Evolutionary conservation across 2,329 filamentous ascomycete genomes (phyloP).

Genomic region (Camillea tinctor): DNA sequence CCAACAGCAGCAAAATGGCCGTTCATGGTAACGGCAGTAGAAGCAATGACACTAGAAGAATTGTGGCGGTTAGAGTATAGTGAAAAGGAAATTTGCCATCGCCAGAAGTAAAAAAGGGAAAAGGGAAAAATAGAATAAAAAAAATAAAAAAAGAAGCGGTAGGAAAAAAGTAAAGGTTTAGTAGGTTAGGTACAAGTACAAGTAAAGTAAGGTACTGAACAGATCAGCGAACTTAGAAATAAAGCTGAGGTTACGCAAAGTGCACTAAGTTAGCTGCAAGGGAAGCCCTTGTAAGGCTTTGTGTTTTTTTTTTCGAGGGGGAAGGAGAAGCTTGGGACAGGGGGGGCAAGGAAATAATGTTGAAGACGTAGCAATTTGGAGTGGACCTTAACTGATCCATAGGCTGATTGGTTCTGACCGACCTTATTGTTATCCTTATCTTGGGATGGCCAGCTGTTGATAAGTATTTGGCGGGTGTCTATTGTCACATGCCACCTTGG

Average conservation of each 20-base stretch:
- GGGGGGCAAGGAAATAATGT: not conserved
- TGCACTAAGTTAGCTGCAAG: not conserved
- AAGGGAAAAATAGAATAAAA: not conserved
- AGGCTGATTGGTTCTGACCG: too few species aligned
- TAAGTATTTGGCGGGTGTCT: not conserved
- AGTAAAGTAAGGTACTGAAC: not conserved
- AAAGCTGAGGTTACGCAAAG: not conserved
- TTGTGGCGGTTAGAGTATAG: constrained; percentile 12
- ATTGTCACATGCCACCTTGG: not conserved
- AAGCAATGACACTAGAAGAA: constrained; percentile 10
- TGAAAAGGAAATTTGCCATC: constrained; percentile 11
- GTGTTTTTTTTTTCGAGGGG: not conserved
- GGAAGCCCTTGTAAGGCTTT: not conserved
- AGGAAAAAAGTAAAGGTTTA: not conserved
- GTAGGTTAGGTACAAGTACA: not conserved
- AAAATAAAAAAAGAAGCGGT: not conserved
- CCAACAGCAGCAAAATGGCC: constrained; percentile 77
- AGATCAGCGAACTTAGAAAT: not conserved
- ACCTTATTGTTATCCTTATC: too few species aligned
- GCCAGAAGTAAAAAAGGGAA: not conserved
- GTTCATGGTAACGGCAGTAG: constrained; percentile 55
- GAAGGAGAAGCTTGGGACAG: not conserved
- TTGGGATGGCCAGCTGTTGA: not conserved
- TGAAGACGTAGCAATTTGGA: not conserved
- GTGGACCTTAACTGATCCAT: not conserved